Percentiles rank a stretch among this genome's conserved stretches.
phyloP scores from a whole-genome alignment of 2,329 filamentous ascomycete species.

The Juglanconis sp. region DNA sequence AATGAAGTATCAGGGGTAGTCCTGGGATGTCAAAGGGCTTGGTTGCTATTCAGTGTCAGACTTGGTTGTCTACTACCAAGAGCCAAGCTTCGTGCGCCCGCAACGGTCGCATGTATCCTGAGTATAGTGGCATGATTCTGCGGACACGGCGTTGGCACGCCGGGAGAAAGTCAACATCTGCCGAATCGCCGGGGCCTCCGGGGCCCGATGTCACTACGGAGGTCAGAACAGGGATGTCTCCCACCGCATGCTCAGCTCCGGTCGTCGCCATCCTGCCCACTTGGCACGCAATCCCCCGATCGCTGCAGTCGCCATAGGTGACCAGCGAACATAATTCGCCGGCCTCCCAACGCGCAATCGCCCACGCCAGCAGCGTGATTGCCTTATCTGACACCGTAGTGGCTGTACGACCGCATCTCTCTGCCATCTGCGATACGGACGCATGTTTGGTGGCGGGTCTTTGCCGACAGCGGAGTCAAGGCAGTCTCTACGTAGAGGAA shows the following conservation, averaged over 20 bases:
- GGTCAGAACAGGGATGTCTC: neutral
- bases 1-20: too few relatives aligned
- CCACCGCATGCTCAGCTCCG: neutral
- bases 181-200: neutral
- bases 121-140: too few relatives aligned
- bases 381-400: neutral
- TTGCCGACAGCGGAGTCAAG: too few relatives aligned
- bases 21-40: too few relatives aligned
- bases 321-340: neutral
- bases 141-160: too few relatives aligned
- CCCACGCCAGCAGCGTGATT: slow-evolving; percentile 11
- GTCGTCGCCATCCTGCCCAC: neutral
- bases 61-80: too few relatives aligned
- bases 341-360: slow-evolving; percentile 10
- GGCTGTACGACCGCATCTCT: neutral
- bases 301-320: neutral
- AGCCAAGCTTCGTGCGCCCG: too few relatives aligned
- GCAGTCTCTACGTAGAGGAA: neutral
- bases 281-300: neutral
- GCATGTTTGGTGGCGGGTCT: neutral
- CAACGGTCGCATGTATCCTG: too few relatives aligned
- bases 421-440: neutral
- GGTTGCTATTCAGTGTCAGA: too few relatives aligned
- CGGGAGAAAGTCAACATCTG: neutral
- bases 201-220: neutral